phyloP scores from a whole-genome alignment of 2,329 filamentous ascomycete species.

The Aspergillus candidus region DNA sequence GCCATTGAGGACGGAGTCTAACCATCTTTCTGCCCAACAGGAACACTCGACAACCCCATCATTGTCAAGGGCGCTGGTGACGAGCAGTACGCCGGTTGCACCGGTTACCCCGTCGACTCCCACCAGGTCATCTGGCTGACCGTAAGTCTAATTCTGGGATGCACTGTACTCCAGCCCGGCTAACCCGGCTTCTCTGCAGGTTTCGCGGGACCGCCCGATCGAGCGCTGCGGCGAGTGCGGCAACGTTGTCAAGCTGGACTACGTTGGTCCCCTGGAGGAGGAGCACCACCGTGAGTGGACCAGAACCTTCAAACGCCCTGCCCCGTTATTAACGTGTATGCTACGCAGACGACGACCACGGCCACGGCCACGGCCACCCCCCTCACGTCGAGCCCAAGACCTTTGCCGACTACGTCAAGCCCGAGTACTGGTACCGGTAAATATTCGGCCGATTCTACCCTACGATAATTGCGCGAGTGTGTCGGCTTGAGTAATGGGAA shows the following conservation, averaged over 20 bases:
- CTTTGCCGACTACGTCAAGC: slow-evolving; percentile 92
- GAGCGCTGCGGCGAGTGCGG: slow-evolving; percentile 97
- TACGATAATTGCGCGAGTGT: slow-evolving; percentile 10
- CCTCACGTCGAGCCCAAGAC: slow-evolving; percentile 81
- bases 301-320: not conserved
- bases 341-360: slow-evolving; percentile 38
- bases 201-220: slow-evolving; percentile 81
- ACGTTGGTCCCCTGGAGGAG: slow-evolving; percentile 76
- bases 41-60: slow-evolving; percentile 86
- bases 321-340: slow-evolving; percentile 10
- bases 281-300: slow-evolving; percentile 48
- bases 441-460: slow-evolving; percentile 16
- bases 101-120: slow-evolving; percentile 85
- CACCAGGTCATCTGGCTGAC: slow-evolving; percentile 88
- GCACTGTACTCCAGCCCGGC: not conserved
- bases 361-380: slow-evolving; percentile 37
- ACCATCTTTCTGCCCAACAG: slow-evolving; percentile 38
- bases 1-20: not conserved
- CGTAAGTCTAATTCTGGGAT: slow-evolving; percentile 48
- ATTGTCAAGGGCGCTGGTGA: slow-evolving; percentile 84
- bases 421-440: slow-evolving; percentile 75
- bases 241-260: slow-evolving; percentile 96
- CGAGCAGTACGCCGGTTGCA: slow-evolving; percentile 96
- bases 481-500: slow-evolving; percentile 2
- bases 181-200: slow-evolving; percentile 41